Evolutionary conservation across 2,329 filamentous ascomycete species (phyloP), one percentile per base, ranked within the genome.

Genomic region (Pyrenophora seminiperda): DNA sequence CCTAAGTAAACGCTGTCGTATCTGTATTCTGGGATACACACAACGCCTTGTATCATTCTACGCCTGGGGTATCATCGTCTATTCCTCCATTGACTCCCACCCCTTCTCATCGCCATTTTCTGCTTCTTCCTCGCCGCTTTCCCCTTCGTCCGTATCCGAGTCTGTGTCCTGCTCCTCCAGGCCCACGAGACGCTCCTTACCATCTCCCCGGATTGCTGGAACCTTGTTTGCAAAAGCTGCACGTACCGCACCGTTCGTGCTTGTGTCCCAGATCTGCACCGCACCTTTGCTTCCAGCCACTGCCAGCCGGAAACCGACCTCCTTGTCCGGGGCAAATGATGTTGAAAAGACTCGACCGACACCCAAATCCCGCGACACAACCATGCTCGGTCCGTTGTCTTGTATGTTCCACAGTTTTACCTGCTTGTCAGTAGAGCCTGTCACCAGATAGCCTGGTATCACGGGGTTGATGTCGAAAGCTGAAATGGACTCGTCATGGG

Each of bases 351-450:
- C 89, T 76, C 93, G 95, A 53, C 94, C 94, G 14, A 99, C 90
- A 46, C 95, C 94, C 37, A 97, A 79, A 73, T 97, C 93, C 61
- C 94, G 86, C 19, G 90, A 89, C 4, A 95, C 90, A 1, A 99
- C 91, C 84, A 99, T 89, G 53, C 86, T 89, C 1, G 94, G 94
- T 2, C 91, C 91, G 32, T 83, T 83, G 10, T 87, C 75, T 62
- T 88, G 83, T 49, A 97, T 85, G 75, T 96, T 96, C 94, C 94
- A 99, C 49, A 99, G 81, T 81, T 99, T 99, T 64, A 97, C 91
- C 5, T 88, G 90, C 79, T 91, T 93, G 79, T 99, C 94, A 11
- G 90, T 92, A 2, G 91, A 96, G 3, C 92, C 94, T 0, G 94
- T 97, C 11, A 85, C 94, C 75, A 99, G 83, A 81, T 90, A 97